Percentiles rank a stretch among this genome's conserved stretches.
Evolutionary conservation across 2,329 filamentous ascomycete species (phyloP).

Genomic region (Paracoccidioides brasiliensis): DNA sequence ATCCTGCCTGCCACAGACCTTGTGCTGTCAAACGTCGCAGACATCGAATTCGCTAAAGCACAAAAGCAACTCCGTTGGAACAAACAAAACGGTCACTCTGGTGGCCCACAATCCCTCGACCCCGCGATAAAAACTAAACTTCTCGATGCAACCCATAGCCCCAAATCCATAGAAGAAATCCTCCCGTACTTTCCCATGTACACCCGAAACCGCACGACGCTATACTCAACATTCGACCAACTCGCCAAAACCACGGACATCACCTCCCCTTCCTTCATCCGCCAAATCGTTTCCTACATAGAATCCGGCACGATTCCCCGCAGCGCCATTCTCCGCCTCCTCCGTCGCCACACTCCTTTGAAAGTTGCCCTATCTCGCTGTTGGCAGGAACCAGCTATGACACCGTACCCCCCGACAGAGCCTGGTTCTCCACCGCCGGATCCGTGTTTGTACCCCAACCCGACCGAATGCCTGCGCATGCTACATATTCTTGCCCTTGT

Average conservation of each 20-base stretch:
- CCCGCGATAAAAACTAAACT: neutral
- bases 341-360: conserved; percentile 25
- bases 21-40: neutral
- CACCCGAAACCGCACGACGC: neutral
- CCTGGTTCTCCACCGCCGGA: conserved; percentile 10
- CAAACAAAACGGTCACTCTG: neutral
- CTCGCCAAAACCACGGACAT: conserved; percentile 23
- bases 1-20: neutral
- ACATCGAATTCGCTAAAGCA: neutral
- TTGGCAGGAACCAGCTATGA: neutral
- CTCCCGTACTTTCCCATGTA: neutral
- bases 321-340: conserved; percentile 21
- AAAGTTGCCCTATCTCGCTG: conserved; percentile 22
- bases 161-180: neutral
- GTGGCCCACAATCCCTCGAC: neutral
- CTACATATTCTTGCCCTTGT: conserved; percentile 34
- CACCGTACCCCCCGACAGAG: conserved; percentile 5
- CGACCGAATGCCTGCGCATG: conserved; percentile 28
- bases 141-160: neutral
- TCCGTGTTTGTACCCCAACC: conserved; percentile 16
- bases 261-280: conserved; percentile 20
- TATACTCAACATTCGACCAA: conserved; percentile 18
- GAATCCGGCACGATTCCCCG: conserved; percentile 14
- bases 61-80: neutral
- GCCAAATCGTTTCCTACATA: conserved; percentile 20